Percentiles rank a stretch among this genome's conserved stretches.
phyloP scores from a whole-genome alignment of 148 eudicot genomes.

The Cornus florida region DNA sequence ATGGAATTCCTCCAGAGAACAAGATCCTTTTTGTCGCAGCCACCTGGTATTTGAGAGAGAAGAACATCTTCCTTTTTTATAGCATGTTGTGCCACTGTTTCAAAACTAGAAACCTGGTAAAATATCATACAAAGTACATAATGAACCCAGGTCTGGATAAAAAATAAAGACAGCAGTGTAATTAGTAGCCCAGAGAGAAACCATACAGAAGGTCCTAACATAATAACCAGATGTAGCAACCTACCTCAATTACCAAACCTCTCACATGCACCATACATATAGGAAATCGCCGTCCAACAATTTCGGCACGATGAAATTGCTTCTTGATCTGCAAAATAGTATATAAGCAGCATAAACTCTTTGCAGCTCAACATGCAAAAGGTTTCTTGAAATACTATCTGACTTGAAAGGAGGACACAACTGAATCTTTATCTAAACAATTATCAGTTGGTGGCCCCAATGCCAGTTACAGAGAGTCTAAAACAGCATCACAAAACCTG shows the following conservation, averaged over 20 bases:
- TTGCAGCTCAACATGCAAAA: conserved; percentile 3
- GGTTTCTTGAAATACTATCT: background rate
- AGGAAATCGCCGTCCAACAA: conserved; percentile 83
- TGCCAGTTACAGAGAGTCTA: background rate
- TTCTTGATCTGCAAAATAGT: conserved; percentile 46
- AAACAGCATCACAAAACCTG: conserved; percentile 40
- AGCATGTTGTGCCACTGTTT: conserved; percentile 42
- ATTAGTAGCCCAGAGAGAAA: background rate
- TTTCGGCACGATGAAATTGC: conserved; percentile 51
- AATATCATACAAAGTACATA: conserved; percentile 2
- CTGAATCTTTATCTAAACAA: too few relatives aligned
- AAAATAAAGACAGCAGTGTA: background rate
- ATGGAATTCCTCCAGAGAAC: conserved; percentile 65
- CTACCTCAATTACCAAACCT: conserved; percentile 76
- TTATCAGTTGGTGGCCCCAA: too few relatives aligned
- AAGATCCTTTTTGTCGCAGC: conserved; percentile 53
- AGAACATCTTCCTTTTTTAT: conserved; percentile 27
- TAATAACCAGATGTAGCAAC: conserved; percentile 17
- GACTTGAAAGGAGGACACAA: too few relatives aligned
- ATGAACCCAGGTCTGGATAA: background rate
- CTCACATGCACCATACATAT: conserved; percentile 65
- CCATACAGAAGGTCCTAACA: background rate
- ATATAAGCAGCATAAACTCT: background rate
- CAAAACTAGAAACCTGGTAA: conserved; percentile 87
- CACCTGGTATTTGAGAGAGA: conserved; percentile 34